Percentiles rank a stretch among this genome's conserved stretches.
These are phyloP conservation scores for Glonium stellatum DNA, from an alignment of 495 filamentous ascomycete species.

Conservation along the genomic window DNA sequence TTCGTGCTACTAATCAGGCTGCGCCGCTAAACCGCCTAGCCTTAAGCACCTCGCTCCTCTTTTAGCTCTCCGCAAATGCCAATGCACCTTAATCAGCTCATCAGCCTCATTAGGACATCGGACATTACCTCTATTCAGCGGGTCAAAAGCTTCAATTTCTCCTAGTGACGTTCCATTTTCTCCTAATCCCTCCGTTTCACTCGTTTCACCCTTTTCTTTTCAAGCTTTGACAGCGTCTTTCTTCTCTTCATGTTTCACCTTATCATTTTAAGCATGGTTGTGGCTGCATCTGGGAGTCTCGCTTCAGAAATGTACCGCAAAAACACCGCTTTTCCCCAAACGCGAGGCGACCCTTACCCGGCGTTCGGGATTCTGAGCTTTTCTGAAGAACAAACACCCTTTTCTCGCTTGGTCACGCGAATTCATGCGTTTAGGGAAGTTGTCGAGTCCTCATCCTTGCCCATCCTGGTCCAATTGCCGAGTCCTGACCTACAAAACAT, in stretches of 20 bases:
- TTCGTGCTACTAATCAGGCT: no score
- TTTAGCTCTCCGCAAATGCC: not conserved
- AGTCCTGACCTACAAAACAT: no score
- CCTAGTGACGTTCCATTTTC: not conserved
- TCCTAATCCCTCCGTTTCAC: not conserved
- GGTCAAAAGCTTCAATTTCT: constrained; percentile 2
- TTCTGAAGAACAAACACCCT: no score
- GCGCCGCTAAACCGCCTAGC: not conserved
- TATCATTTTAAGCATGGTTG: not conserved
- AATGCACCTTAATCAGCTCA: not conserved
- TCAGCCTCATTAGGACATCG: not conserved
- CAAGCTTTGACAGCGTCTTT: not conserved
- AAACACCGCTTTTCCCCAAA: not conserved
- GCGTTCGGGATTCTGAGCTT: not conserved
- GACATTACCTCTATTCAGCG: not conserved
- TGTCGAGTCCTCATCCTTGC: not conserved
- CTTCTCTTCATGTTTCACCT: constrained; percentile 1
- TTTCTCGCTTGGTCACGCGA: no score
- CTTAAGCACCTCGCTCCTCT: not conserved
- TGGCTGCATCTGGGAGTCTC: not conserved
- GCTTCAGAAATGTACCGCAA: not conserved
- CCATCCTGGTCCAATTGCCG: no score
- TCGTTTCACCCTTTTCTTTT: not conserved
- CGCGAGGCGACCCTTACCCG: not conserved
- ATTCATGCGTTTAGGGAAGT: not conserved